Conservation (phyloP, 345 rosid species). For the Geranium rotundifolium region DNA sequence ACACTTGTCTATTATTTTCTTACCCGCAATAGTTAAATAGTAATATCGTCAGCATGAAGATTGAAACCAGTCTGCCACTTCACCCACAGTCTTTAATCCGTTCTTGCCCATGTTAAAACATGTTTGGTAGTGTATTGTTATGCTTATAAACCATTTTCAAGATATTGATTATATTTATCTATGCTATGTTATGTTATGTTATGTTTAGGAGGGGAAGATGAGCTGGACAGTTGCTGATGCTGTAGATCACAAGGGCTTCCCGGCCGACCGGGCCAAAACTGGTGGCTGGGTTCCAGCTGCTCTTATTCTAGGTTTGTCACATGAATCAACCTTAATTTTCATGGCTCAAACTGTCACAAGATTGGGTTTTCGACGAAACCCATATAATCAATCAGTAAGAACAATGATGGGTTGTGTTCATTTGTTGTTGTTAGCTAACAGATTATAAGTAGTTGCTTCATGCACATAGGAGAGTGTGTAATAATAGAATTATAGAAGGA, state of each 20-base stretch:
- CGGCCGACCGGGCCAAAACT: slow-evolving; percentile 51
- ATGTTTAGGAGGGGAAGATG: slow-evolving; percentile 37
- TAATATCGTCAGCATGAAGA: no score
- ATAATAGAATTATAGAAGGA: neutral
- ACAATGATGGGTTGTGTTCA: no score
- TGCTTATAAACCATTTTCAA: neutral
- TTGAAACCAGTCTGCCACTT: no score
- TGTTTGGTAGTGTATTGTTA: neutral
- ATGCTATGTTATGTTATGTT: neutral
- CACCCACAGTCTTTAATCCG: no score
- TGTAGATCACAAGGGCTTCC: slow-evolving; percentile 38
- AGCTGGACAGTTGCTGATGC: slow-evolving; percentile 45
- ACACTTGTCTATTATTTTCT: no score
- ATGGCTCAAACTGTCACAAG: no score
- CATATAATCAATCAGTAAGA: no score
- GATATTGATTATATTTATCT: no score
- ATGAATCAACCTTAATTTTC: neutral
- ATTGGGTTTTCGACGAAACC: no score
- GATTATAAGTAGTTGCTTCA: neutral
- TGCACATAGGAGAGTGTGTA: neutral
- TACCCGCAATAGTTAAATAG: no score
- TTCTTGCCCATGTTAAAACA: no score
- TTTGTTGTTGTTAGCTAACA: no score
- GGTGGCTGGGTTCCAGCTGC: slow-evolving; percentile 68
- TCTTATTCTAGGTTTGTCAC: slow-evolving; percentile 37